Percentiles rank a stretch among this genome's conserved stretches.
These are phyloP conservation scores for Solanum acaule DNA, from an alignment of 257 asterid genomes.

Conservation along the genomic window DNA sequence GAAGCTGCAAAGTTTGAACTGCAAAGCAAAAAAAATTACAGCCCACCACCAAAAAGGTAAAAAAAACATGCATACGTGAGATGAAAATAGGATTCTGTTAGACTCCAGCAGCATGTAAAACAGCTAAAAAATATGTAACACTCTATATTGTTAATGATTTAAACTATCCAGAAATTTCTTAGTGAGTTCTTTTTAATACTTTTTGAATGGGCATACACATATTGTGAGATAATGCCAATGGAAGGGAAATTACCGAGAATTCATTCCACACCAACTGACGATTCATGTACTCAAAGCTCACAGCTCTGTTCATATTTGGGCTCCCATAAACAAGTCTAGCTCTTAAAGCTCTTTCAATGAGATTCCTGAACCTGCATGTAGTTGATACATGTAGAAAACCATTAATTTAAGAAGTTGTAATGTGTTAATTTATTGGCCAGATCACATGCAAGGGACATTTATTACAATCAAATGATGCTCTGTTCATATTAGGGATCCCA, in stretches of 20 bases:
- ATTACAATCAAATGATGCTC: background rate
- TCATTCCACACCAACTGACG: constrained; percentile 98
- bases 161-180: background rate
- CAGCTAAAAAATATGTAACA: background rate
- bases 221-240: background rate
- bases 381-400: background rate
- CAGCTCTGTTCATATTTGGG: constrained; percentile 90
- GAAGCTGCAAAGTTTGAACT: background rate
- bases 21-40: background rate
- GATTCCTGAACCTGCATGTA: constrained; percentile 73
- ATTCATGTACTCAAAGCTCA: constrained; percentile 98
- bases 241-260: constrained; percentile 59
- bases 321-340: constrained; percentile 96
- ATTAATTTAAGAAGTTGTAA: constrained; percentile 1
- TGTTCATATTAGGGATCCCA: background rate
- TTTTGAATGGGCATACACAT: background rate
- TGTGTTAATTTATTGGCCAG: background rate
- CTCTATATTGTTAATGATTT: background rate
- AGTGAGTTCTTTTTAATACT: background rate
- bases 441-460: background rate
- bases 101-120: background rate
- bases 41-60: background rate
- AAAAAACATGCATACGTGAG: background rate
- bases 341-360: constrained; percentile 63
- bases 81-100: background rate